Evolutionary conservation across 2,329 filamentous ascomycete species (phyloP), one percentile per base, ranked within the genome.

Genomic region (Talaromyces atroroseus): DNA sequence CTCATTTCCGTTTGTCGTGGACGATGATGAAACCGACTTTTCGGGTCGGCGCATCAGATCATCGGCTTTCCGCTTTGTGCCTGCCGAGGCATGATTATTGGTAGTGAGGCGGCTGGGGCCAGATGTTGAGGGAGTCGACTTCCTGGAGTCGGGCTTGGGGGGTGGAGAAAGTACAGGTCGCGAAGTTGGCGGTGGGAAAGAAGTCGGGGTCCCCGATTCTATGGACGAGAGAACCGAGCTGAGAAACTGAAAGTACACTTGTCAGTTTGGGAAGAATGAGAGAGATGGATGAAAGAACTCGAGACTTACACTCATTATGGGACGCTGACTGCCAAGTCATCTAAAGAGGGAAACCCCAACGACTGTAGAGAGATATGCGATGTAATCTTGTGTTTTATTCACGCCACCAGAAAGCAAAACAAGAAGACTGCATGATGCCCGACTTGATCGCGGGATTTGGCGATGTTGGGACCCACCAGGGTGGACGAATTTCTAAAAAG

Each of bases 151-250:
- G 26, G 64, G 47, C 44, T 64, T 68, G 26, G 63, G 61, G 32
- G 58, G 54, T 54, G 64, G 58, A 18, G 59, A 56, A 14, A 65
- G 62, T 23, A 65, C 52, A 29, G 65, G 59, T 34, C 61, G 65
- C 23, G 65, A 58, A 11, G 53, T 46, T 47, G 59, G 54, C 16
- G 64, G 62, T n/a, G 68, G 64, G 23, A 66, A 58, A 36, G 62
- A 64, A 26, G 69, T 58, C 40, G 70, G 67, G 45, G 68, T 71
- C 20, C 73, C 74, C 59, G 71, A 75, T 64, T 76, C 75, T 58
- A 80, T 76, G 40, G 77, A 79, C 57, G 76, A 74, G 59, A 80
- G 73, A 40, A 80, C 73, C 21, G 78, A 79, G 63, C 77, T 77
- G 57, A 80, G 73, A 61, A 80, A 79, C 76, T 79, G 58, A n/a